Percentiles rank a stretch among this genome's conserved stretches.
phyloP scores from a whole-genome alignment of 2,329 filamentous ascomycete species.

The Fusarium secorum region DNA sequence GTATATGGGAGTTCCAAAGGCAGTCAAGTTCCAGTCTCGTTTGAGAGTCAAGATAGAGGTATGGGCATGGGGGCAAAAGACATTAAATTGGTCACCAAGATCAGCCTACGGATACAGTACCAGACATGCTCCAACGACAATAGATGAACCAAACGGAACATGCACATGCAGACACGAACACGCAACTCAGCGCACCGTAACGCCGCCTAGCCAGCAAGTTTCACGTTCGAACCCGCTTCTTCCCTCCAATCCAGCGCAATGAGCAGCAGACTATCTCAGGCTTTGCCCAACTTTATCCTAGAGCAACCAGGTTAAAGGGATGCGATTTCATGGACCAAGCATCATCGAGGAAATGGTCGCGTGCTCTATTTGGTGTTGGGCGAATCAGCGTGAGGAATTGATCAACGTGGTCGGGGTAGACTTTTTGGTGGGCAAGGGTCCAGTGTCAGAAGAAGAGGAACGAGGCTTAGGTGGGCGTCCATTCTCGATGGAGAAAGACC shows the following conservation, averaged over 20 bases:
- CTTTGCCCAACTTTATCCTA: conserved; percentile 27
- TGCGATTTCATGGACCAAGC: conserved; percentile 50
- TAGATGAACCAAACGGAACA: conserved; percentile 12
- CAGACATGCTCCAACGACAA: conserved; percentile 2
- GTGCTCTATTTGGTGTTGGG: conserved; percentile 46
- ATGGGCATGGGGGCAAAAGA: conserved; percentile 20
- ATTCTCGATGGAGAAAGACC: conserved; percentile 16
- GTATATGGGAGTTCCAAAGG: conserved; percentile 3
- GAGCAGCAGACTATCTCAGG: conserved; percentile 16
- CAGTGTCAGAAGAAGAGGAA: conserved; percentile 29
- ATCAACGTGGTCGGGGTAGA: conserved; percentile 48
- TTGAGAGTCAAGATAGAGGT: not conserved
- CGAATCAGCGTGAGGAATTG: conserved; percentile 47
- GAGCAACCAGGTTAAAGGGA: conserved; percentile 30
- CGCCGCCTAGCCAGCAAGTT: conserved; percentile 27
- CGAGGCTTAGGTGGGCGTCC: conserved; percentile 36
- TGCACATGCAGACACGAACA: conserved; percentile 26
- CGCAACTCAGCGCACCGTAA: conserved; percentile 16
- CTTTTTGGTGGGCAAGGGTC: conserved; percentile 37
- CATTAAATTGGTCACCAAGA: conserved; percentile 22
- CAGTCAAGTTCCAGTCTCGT: conserved; percentile 20
- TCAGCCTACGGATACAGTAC: not conserved
- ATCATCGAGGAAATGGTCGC: conserved; percentile 55
- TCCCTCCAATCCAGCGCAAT: conserved; percentile 37
- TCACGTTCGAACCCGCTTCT: conserved; percentile 36